These are phyloP conservation scores for Botrytis sinoallii DNA, from an alignment of 2,329 filamentous ascomycete species.

Conservation along the genomic window DNA sequence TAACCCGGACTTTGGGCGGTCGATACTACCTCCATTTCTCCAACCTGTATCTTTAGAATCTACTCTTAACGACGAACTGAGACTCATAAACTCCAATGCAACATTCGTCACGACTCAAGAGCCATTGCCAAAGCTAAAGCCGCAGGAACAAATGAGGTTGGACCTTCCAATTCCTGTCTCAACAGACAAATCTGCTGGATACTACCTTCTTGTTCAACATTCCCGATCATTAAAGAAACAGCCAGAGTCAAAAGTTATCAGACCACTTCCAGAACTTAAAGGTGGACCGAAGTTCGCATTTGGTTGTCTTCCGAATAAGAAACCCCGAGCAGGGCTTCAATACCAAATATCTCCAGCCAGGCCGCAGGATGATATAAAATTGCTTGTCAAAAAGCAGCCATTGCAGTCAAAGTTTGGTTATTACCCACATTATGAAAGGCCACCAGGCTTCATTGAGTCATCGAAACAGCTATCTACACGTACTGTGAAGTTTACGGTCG, in stretches of 20 bases:
- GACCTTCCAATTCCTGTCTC: neutral
- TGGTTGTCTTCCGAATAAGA: constrained; percentile 7
- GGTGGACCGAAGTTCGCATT: neutral
- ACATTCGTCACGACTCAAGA: neutral
- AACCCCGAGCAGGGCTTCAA: neutral
- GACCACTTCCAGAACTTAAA: neutral
- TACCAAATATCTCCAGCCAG: neutral
- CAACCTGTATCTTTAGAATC: neutral
- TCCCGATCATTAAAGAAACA: neutral
- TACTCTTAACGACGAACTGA: neutral
- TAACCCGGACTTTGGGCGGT: neutral
- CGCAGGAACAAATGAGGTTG: neutral
- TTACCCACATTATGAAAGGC: constrained; percentile 4
- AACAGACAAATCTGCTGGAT: neutral
- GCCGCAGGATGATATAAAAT: neutral
- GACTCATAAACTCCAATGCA: neutral
- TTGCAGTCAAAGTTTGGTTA: neutral
- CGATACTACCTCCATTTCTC: neutral
- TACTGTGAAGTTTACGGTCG: neutral
- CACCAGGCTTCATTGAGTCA: neutral
- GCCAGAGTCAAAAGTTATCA: neutral
- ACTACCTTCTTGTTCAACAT: constrained; percentile 1
- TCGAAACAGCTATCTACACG: neutral
- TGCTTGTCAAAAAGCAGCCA: too few species aligned
- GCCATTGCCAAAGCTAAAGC: neutral